Evolutionary conservation across 352 stramenopile genomes (phyloP).

Genomic region (Globisporangium recalcitrans): DNA sequence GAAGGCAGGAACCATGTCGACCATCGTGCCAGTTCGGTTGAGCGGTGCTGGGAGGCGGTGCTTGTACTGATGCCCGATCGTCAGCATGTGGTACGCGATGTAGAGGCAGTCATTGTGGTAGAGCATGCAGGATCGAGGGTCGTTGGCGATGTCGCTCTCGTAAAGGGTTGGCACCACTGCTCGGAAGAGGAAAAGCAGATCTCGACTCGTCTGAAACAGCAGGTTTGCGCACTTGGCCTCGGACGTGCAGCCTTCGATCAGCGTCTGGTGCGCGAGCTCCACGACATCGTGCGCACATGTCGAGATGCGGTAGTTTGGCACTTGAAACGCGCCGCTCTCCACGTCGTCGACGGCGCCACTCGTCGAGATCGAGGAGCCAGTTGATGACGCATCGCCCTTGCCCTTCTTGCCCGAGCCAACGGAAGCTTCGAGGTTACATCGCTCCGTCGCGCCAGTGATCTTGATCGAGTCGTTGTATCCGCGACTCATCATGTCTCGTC

Average conservation of each 20-base stretch:
- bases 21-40: slow-evolving; percentile 62
- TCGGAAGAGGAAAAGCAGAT: slow-evolving; percentile 71
- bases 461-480: slow-evolving; percentile 67
- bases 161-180: slow-evolving; percentile 64
- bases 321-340: slow-evolving; percentile 53
- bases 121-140: slow-evolving; percentile 65
- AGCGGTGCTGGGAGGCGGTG: slow-evolving; percentile 47
- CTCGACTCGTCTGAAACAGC: slow-evolving; percentile 77
- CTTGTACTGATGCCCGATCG: slow-evolving; percentile 72
- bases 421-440: slow-evolving; percentile 48
- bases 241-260: slow-evolving; percentile 52
- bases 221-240: slow-evolving; percentile 38
- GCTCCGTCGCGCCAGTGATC: slow-evolving; percentile 39
- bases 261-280: slow-evolving; percentile 55
- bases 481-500: slow-evolving; percentile 45
- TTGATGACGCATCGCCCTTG: slow-evolving; percentile 14
- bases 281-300: slow-evolving; percentile 54
- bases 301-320: slow-evolving; percentile 59
- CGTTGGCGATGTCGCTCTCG: slow-evolving; percentile 56
- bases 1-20: slow-evolving; percentile 72
- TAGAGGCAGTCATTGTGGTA: slow-evolving; percentile 86
- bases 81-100: slow-evolving; percentile 75
- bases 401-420: slow-evolving; percentile 31
- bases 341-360: slow-evolving; percentile 22
- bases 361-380: slow-evolving; percentile 7